Percentiles rank a stretch among this genome's conserved stretches.
Conservation (phyloP, 345 rosid species). For the Viola odorata region DNA sequence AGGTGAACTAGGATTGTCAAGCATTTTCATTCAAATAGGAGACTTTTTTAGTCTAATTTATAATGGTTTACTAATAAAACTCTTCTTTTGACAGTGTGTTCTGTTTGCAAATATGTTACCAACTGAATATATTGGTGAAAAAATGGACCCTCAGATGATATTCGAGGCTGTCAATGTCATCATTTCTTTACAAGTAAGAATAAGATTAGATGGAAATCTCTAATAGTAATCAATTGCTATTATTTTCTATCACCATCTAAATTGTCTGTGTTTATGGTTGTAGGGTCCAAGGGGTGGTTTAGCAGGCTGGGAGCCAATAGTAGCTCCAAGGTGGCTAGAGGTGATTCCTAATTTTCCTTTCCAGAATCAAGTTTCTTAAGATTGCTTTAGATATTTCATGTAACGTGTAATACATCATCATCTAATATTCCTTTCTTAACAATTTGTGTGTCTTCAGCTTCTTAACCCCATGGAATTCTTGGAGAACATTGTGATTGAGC, state of each 20-base stretch:
- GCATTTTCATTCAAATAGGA: neutral
- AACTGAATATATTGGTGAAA: constrained; percentile 40
- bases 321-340: constrained; percentile 48
- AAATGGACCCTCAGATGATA: constrained; percentile 33
- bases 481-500: constrained; percentile 41
- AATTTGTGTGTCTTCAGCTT: constrained; percentile 21
- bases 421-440: neutral
- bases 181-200: constrained; percentile 41
- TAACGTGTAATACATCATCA: neutral
- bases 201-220: neutral
- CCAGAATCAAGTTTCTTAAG: neutral
- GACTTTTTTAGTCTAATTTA: neutral
- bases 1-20: neutral
- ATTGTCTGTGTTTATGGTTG: neutral
- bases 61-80: neutral
- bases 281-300: constrained; percentile 58
- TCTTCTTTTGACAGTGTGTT: constrained; percentile 8
- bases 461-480: constrained; percentile 56
- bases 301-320: constrained; percentile 57
- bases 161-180: constrained; percentile 51
- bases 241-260: neutral
- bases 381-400: neutral
- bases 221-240: neutral
- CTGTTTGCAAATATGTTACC: constrained; percentile 11
- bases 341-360: constrained; percentile 12